Base-by-base conservation (phyloP, 139 green algal species). In the Coelastrella sp. region DNA sequence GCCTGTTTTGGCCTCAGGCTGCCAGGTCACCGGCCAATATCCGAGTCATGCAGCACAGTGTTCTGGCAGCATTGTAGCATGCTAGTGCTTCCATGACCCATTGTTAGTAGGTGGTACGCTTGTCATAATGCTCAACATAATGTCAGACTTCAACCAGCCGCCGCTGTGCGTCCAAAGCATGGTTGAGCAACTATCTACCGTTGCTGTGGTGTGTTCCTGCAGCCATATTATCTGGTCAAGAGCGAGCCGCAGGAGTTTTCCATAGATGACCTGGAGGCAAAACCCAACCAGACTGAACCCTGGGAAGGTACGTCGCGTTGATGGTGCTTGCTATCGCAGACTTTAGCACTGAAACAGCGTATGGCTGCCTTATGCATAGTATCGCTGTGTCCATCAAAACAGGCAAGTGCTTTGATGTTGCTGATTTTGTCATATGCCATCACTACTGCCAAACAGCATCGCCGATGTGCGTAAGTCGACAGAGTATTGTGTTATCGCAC, bases 181-280 rank as follows among this genome's bases (percentile, higher is more conserved):
- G n/a, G n/a, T n/a, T n/a, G n/a, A n/a, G n/a, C n/a, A 47, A 14
- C 16, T 23, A 17, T 77, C 74, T 47, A 7, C 74, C 58, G 74
- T n/a, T 84, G 80, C 80, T 75, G 80, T 5, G 4, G 23, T 8
- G 19, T 85, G 80, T 8, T 75, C 6, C n/a, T 54, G 2, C 83
- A 84, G 86, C 64, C 61, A 4, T 87, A 57, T 64, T 90, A 76
- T 14, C 90, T 96, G 7, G 90, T 96, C 84, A 96, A 97, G 92
- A 92, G 75, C 22, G 96, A 97, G 88, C 94, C 95, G 0, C 78
- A 94, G 32, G 94, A 95, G 16, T 97, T 95, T 76, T 92, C 71
- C 0, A 93, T 97, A 6, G 96, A 97, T 75, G 91, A 96, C 23
- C 86, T 97, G 13, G 85, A 76, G 2, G 59, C 23, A 4, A 81